Evolutionary conservation across 108 stramenopile species (phyloP).

Genomic region (Cyclostephanos tholiformis): DNA sequence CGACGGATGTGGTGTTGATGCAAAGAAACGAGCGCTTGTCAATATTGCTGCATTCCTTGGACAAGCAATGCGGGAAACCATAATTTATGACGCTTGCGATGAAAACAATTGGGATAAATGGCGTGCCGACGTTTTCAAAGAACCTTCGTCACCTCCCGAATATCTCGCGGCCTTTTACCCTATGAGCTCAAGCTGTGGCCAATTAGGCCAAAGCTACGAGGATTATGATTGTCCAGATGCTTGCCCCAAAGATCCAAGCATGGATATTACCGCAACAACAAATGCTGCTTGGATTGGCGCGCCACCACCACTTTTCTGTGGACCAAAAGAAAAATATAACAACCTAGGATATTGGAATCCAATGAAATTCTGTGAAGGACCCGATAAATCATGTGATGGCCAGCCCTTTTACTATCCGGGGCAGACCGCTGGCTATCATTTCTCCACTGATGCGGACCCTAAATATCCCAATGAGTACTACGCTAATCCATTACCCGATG

Average conservation of each 20-base stretch:
- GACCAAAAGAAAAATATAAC: slow-evolving; percentile 13
- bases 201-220: slow-evolving; percentile 20
- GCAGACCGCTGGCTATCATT: slow-evolving; percentile 15
- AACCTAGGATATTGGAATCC: slow-evolving; percentile 20
- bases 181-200: slow-evolving; percentile 22
- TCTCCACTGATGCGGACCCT: slow-evolving; percentile 5
- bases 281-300: slow-evolving; percentile 24
- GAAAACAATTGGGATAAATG: slow-evolving; percentile 24
- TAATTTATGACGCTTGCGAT: slow-evolving; percentile 23
- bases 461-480: slow-evolving; percentile 12
- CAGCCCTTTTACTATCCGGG: slow-evolving; percentile 26
- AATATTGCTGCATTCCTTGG: slow-evolving; percentile 22
- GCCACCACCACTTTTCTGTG: slow-evolving; percentile 22
- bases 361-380: slow-evolving; percentile 17
- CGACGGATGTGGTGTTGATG: slow-evolving; percentile 4
- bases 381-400: slow-evolving; percentile 7
- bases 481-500: slow-evolving; percentile 6
- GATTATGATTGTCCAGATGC: slow-evolving; percentile 19
- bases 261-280: slow-evolving; percentile 14
- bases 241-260: slow-evolving; percentile 18
- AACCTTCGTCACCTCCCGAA: slow-evolving; percentile 15
- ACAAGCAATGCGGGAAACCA: slow-evolving; percentile 20
- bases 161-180: slow-evolving; percentile 16
- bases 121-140: slow-evolving; percentile 18
- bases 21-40: slow-evolving; percentile 14